Base-by-base conservation (phyloP, 768 basidiomycete genomes). In the Suillus cothurnatus region DNA sequence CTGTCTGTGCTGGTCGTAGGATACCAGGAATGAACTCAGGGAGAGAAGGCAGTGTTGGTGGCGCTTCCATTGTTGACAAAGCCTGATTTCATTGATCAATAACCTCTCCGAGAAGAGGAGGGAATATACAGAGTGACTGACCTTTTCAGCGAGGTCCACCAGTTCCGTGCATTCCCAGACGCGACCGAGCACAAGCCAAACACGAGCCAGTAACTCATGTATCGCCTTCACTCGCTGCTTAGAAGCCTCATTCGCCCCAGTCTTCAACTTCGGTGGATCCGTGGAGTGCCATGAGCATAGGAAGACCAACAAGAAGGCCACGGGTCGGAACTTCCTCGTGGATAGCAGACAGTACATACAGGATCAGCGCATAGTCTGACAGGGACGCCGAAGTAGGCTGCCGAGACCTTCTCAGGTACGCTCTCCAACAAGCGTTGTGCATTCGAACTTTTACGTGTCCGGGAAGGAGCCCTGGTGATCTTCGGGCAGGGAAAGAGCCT, bases 201-300 rank as follows among this genome's bases (percentile, higher is more conserved):
- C 80, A 41, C 81, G 84, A 14, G 84, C 80, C 15, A 94, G 70
- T 39, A 93, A 72, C 71, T 89, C 88, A 66, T 84, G 87, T 47
- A 95, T 82, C 4, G 83, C 84, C 63, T 75, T 79, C 31, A 81
- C 78, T 65, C 87, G 86, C 67, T 80, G 80, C 26, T 77, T 72
- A 32, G 72, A 73, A n/a, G 76, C 74, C 53, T 72, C 61, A 65
- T 85, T 81, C 38, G 78, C 76, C 14, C 72, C 71, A n/a, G 21
- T 81, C 79, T n/a, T 81, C 80, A 32, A 80, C 69, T 39, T 80
- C 80, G 4, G 85, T 78, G 12, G 85, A 85, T 8, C 71, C 75
- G 63, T 92, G 86, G 59, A 97, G 75, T 2, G 92, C 88, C n/a
- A 93, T 73, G 32, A 97, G 76, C 93, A 97, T 95, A 6, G 95